These are phyloP conservation scores for Yueomyces sinensis DNA, from an alignment of 805 yeast species.

Conservation along the genomic window DNA sequence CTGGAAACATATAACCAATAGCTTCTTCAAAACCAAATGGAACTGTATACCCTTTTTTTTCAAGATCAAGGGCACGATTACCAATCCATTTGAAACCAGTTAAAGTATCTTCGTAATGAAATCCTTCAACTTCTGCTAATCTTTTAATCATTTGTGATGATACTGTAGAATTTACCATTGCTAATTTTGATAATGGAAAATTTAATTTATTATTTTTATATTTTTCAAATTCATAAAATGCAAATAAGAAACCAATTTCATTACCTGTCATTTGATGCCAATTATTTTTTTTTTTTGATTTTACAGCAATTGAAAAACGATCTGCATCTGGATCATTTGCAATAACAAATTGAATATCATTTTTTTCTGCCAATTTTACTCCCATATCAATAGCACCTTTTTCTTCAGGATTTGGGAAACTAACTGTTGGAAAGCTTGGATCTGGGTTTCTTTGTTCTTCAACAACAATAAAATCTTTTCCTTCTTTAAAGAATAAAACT, in stretches of 20 bases:
- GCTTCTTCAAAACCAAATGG: constrained; percentile 96
- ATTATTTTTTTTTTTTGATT: constrained; percentile 19
- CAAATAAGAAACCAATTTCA: constrained; percentile 79
- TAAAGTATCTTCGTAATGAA: constrained; percentile 63
- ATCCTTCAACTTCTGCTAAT: constrained; percentile 51
- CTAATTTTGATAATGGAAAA: constrained; percentile 18
- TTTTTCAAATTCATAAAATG: constrained; percentile 40
- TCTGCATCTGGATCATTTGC: constrained; percentile 98
- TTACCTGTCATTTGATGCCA: constrained; percentile 88
- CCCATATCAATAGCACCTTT: constrained; percentile 78
- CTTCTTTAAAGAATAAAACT: constrained; percentile 27
- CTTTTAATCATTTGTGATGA: constrained; percentile 69
- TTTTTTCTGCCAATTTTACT: constrained; percentile 35
- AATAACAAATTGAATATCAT: constrained; percentile 41
- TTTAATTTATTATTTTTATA: constrained; percentile 9
- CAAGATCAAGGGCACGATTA: constrained; percentile 66
- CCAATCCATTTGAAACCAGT: constrained; percentile 99
- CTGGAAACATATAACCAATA: constrained; percentile 81
- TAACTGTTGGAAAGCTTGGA: constrained; percentile 75
- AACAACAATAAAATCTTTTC: constrained; percentile 31
- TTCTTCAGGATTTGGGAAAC: constrained; percentile 93
- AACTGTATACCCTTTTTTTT: constrained; percentile 46
- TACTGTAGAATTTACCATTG: constrained; percentile 75
- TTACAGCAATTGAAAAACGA: constrained; percentile 72
- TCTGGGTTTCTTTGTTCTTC: constrained; percentile 61